Conservation (phyloP, 2,329 filamentous ascomycete genomes). For the Cercospora zeae-maydis region DNA sequence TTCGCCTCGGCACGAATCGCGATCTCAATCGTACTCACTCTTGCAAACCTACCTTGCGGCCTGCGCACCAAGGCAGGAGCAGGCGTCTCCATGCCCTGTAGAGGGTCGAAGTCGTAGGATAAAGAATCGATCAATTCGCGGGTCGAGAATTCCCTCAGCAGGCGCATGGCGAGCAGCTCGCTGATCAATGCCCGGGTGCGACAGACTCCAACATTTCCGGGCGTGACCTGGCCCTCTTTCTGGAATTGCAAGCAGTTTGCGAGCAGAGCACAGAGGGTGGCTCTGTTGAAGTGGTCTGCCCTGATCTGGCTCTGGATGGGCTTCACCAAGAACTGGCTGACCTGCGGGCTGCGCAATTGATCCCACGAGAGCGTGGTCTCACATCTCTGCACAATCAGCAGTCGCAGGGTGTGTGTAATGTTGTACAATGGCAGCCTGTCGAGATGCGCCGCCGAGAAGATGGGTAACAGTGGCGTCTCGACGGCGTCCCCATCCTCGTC, state of each 20-base stretch:
- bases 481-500: slow-evolving; percentile 45
- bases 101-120: slow-evolving; percentile 90
- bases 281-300: slow-evolving; percentile 75
- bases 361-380: slow-evolving; percentile 95
- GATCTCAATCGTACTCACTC: slow-evolving; percentile 87
- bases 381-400: slow-evolving; percentile 76
- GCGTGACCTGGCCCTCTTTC: slow-evolving; percentile 78
- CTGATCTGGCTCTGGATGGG: slow-evolving; percentile 90
- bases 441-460: slow-evolving; percentile 75
- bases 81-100: slow-evolving; percentile 69
- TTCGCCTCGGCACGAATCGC: slow-evolving; percentile 91
- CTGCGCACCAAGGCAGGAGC: slow-evolving; percentile 43
- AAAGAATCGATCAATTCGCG: slow-evolving; percentile 89
- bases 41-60: slow-evolving; percentile 58
- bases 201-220: slow-evolving; percentile 78
- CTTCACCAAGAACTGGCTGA: slow-evolving; percentile 93
- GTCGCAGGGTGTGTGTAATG: slow-evolving; percentile 83
- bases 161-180: slow-evolving; percentile 82
- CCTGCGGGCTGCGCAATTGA: slow-evolving; percentile 88
- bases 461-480: slow-evolving; percentile 61
- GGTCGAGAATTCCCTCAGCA: slow-evolving; percentile 85
- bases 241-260: slow-evolving; percentile 91
- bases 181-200: slow-evolving; percentile 83
- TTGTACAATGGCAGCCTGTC: slow-evolving; percentile 86
- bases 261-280: slow-evolving; percentile 84